These are phyloP conservation scores for Cucurbita pepo DNA, from an alignment of 306 rosid genomes.

Conservation along the genomic window DNA sequence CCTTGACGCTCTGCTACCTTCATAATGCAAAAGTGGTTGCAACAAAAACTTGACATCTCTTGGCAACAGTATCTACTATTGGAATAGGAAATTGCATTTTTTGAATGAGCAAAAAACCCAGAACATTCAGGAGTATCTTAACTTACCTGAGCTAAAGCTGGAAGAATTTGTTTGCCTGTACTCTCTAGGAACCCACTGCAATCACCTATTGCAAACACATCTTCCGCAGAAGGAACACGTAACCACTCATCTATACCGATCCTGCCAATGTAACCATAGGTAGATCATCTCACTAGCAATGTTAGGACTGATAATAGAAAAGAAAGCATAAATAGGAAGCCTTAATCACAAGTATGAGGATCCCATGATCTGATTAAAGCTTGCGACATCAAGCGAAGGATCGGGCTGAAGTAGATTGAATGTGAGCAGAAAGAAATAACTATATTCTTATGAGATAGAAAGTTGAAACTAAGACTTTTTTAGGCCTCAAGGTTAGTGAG, in stretches of 20 bases:
- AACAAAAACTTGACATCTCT: not conserved
- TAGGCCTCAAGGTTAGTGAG: not conserved
- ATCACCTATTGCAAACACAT: slow-evolving; percentile 80
- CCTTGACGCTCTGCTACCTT: slow-evolving; percentile 99
- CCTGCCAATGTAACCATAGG: slow-evolving; percentile 24
- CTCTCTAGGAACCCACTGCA: slow-evolving; percentile 90
- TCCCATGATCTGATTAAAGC: not conserved
- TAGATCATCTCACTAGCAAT: not conserved
- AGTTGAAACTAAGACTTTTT: not conserved
- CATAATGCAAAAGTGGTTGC: not conserved
- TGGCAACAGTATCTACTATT: not conserved
- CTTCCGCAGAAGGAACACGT: slow-evolving; percentile 55
- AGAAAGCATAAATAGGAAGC: not conserved
- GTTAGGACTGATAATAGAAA: not conserved
- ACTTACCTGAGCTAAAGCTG: slow-evolving; percentile 88
- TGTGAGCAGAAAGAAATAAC: not conserved
- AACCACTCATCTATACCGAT: slow-evolving; percentile 93
- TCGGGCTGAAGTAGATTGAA: not conserved
- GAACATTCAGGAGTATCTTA: not conserved
- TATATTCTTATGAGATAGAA: not conserved
- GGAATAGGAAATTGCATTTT: not conserved
- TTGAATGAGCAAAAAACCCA: not conserved
- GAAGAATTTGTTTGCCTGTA: slow-evolving; percentile 70
- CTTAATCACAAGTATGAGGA: not conserved
- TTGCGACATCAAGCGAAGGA: not conserved